Base-by-base conservation (phyloP, 768 basidiomycete species). In the Tulasnella sp. region DNA sequence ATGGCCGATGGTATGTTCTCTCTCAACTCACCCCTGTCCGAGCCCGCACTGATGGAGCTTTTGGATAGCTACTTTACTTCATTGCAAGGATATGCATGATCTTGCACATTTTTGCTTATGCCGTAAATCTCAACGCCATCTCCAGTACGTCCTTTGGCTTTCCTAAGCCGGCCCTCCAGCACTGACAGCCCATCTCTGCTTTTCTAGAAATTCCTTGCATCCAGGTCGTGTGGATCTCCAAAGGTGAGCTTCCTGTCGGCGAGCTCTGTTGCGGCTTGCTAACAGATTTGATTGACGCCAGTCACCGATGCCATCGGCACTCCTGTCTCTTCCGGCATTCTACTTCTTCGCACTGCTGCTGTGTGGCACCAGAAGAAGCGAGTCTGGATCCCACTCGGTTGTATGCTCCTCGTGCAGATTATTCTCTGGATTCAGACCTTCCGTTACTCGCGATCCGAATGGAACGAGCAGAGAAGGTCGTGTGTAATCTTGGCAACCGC, bases 21-120 rank as follows among this genome's bases (percentile, higher is more conserved):
- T 65, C 64, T n/a, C n/a, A n/a, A 1, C 42, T 26, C 67, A 2
- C 1, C 17, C 6, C 8, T 8, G 35, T 7, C 12, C 36, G 34
- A 65, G 12, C 6, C 37, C 29, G 2, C 3, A 7, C 63, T 39
- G 1, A 52, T 8, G 6, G n/a, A n/a, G 12, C 42, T 26, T 65
- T n/a, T 29, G 29, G 19, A 3, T 62, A 65, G 62, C 34, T 22
- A 0, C 59, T 72, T 22, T 72, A 72, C 44, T 72, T 72, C 39
- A 29, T 72, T 17, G 64, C 59, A n/a, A 36, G 71, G 16, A 34
- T 64, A 35, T 72, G 71, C 62, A 40, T 72, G 71, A 40, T 72
- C 22, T 62, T 72, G 34, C 71, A 72, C 39, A 72, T 72, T 26
- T 72, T 72, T 22, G 59, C 71, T 5, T 64, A 66, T 41, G 71